A percentile compares a stretch with the other conserved stretches of the same genome.
Conservation (phyloP, 179 eudicot genomes). For the Patellifolia procumbens region DNA sequence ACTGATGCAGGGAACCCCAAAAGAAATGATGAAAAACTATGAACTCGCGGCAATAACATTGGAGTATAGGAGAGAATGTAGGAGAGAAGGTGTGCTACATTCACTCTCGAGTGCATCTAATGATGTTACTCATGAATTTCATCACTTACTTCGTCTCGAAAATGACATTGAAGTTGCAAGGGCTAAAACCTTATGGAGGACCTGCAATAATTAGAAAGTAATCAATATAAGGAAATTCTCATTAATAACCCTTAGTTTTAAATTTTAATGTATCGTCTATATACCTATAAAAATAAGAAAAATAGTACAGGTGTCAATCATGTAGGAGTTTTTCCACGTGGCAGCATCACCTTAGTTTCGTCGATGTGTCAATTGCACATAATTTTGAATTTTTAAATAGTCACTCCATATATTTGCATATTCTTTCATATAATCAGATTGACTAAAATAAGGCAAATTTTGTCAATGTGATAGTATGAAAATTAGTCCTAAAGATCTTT, state of each 20-base stretch:
- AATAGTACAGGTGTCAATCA: too few relatives aligned
- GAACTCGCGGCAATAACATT: constrained; percentile 31
- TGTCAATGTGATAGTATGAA: too few relatives aligned
- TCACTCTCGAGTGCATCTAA: constrained; percentile 35
- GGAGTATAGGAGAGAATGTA: constrained; percentile 44
- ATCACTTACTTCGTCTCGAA: constrained; percentile 39
- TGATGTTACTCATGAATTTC: constrained; percentile 27
- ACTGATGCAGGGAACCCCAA: constrained; percentile 37
- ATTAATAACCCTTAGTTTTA: background rate
- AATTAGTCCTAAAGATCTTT: too few relatives aligned
- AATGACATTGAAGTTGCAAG: constrained; percentile 41
- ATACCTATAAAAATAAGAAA: too few relatives aligned
- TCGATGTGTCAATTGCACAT: too few relatives aligned
- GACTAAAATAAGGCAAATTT: too few relatives aligned
- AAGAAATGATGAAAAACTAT: constrained; percentile 26
- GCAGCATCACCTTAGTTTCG: too few relatives aligned
- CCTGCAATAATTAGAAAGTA: background rate
- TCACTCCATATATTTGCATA: too few relatives aligned
- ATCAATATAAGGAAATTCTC: background rate
- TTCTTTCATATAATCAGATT: too few relatives aligned
- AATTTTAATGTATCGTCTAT: too few relatives aligned
- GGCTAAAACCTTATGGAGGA: constrained; percentile 40
- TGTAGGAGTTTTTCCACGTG: too few relatives aligned
- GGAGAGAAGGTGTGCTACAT: constrained; percentile 37
- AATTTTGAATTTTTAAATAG: too few relatives aligned